Evolutionary conservation across 495 filamentous ascomycete genomes (phyloP), one percentile per base, ranked within the genome.

Genomic region (Lepidopterella palustris): DNA sequence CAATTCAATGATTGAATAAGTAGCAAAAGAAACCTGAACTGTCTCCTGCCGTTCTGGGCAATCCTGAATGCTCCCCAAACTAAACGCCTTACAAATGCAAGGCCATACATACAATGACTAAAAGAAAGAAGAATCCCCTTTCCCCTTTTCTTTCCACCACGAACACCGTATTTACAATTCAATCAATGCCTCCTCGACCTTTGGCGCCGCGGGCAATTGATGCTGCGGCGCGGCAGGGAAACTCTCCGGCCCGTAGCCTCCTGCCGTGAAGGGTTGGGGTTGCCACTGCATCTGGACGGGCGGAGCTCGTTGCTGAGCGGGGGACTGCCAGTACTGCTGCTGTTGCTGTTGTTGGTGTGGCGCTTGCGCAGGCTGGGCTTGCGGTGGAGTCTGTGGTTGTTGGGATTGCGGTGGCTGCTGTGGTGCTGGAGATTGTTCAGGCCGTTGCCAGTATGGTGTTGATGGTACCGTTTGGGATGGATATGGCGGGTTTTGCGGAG

Each of bases 111-210:
- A 18, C 35, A 42, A 42, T 10, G 3, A 42, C 35, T 18, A 18
- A 18, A 11, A 10, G 18, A 42, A 42, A 13, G 3, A 42, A 42
- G 18, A 11, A 42, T 15, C 35, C 18, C 13, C 35, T 15, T 11
- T 18, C 35, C 9, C 13, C 31, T 10, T 15, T 42, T 2, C 35
- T 18, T 3, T 13, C 10, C 35, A 3, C 18, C 10, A 42, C 35
- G 13, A n/a, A n/a, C n/a, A n/a, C n/a, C n/a, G 35, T 18, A 23
- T 27, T 32, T 74, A 89, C 57, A 89, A 76, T 69, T 97, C 92
- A 74, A 97, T 97, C 72, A 97, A 75, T 66, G 87, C 91, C 73
- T 97, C 92, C 73, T 97, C 92, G 15, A 58, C 57, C 61, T 60
- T 72, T 55, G 76, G 77, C 57, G 81, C 79, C 28, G 58, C 72